Percentiles rank a stretch among this genome's conserved stretches.
phyloP scores from a whole-genome alignment of 257 asterid genomes.

The Henckelia pumila region DNA sequence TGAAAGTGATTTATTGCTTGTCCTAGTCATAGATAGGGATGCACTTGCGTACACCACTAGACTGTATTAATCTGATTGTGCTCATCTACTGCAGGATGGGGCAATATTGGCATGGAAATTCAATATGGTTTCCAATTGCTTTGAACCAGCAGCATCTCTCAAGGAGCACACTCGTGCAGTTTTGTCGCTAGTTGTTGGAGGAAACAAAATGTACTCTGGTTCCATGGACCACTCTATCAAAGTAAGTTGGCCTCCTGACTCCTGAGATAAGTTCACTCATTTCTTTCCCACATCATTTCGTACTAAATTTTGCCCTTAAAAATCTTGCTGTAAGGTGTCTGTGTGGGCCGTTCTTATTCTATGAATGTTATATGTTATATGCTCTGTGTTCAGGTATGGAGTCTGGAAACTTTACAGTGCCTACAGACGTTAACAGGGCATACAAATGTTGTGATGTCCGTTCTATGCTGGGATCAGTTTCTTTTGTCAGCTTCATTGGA shows the following conservation, averaged over 20 bases:
- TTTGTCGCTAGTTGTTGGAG: conserved; percentile 83
- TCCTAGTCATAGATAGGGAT: background rate
- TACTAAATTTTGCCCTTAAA: background rate
- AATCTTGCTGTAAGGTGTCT: background rate
- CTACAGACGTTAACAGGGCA: conserved; percentile 77
- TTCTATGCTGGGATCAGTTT: conserved; percentile 98
- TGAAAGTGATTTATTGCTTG: background rate
- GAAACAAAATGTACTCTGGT: conserved; percentile 81
- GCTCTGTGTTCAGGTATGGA: conserved; percentile 71
- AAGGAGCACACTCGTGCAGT: conserved; percentile 86
- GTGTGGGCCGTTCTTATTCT: background rate
- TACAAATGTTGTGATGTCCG: conserved; percentile 85
- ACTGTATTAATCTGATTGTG: background rate
- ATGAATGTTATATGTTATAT: conserved; percentile 14
- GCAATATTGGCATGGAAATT: conserved; percentile 35
- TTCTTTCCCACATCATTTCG: conserved; percentile 5
- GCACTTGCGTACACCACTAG: background rate
- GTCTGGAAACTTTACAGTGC: conserved; percentile 87
- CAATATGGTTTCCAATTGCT: conserved; percentile 67
- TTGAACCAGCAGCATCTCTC: conserved; percentile 87
- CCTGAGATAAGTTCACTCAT: conserved; percentile 14
- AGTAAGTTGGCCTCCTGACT: conserved; percentile 40
- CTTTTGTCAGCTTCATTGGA: conserved; percentile 94
- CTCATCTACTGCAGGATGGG: conserved; percentile 59
- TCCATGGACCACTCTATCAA: conserved; percentile 85